Base-by-base conservation (phyloP, 192 early-diverging fungal genomes). In the Entophlyctis luteolus region DNA sequence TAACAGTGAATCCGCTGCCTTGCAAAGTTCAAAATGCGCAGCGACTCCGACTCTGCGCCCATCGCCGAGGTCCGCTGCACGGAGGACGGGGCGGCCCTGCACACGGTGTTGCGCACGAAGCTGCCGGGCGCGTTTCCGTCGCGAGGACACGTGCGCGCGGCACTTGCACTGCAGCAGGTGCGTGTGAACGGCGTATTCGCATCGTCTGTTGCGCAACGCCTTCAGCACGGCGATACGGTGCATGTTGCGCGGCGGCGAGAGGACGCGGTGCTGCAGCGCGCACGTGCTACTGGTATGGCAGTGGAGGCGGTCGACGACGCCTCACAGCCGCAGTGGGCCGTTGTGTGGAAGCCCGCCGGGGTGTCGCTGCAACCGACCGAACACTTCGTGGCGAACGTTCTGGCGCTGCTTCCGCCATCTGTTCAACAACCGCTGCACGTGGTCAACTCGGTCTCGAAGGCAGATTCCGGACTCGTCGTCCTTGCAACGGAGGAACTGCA, bases 391-490 rank as follows among this genome's bases (percentile, higher is more conserved):
- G 47, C 48, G 47, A 22, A 10, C 16, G 37, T 60, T 10, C 23
- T 45, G 1, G 32, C 10, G 6, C 12, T 18, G 20, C 6, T 38
- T 45, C 14, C 16, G 20, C 45, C 12, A n/a, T n/a, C n/a, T 6
- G 14, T n/a, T 5, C 22, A 22, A 12, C 23, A 20, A 48, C 55
- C n/a, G 14, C 6, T 52, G 23, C 46, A 20, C n/a, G 12, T 33
- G 5, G 46, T 50, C 3, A 27, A 29, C 29, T 31, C 10, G 20
- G 10, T 63, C 23, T 45, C 38, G 2, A 63, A 63, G 31, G 62
- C 62, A 22, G 62, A 46, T 25, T 63, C 62, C 1, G 62, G 62
- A 1, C 25, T 63, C 28, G 48, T 63, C 16, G 25, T 63, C 8
- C 22, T 60, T 23, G 23, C 55, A 57, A 42, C 8, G n/a, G 8